phyloP scores from a whole-genome alignment of 2,329 filamentous ascomycete genomes.

The Orbilia blumenaviensis region DNA sequence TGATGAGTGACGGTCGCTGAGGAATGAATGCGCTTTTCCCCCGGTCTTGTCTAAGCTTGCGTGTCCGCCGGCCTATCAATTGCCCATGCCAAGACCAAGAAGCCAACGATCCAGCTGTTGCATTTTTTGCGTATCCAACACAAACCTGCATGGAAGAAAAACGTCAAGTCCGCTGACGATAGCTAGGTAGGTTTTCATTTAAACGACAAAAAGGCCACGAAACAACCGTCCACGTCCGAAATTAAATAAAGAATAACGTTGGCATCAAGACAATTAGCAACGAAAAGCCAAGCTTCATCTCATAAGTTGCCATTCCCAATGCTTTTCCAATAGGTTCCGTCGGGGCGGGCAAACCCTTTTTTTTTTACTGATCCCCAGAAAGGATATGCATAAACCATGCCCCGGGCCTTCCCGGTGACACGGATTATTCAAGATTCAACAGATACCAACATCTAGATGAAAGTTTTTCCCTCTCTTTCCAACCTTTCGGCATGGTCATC shows the following conservation, averaged over 20 bases:
- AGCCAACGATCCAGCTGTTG: constrained; percentile 25
- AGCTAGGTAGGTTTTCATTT: too few relatives aligned
- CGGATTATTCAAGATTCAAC: too few relatives aligned
- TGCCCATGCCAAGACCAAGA: constrained; percentile 22
- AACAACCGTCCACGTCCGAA: neutral
- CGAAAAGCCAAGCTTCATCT: neutral
- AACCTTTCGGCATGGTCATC: too few relatives aligned
- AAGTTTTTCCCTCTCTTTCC: too few relatives aligned
- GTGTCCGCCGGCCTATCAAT: constrained; percentile 39
- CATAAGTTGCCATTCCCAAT: constrained; percentile 6
- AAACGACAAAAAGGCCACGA: too few relatives aligned
- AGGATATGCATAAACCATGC: neutral
- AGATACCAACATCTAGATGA: neutral
- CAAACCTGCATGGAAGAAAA: too few relatives aligned
- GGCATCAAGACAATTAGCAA: neutral
- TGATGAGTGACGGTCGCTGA: constrained; percentile 33
- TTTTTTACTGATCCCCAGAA: neutral
- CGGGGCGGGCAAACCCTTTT: constrained; percentile 14
- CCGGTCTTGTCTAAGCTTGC: constrained; percentile 41
- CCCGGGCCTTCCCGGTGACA: constrained; percentile 9
- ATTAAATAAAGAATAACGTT: neutral
- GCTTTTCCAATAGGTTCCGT: too few relatives aligned
- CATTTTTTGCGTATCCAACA: constrained; percentile 33
- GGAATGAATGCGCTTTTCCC: too few relatives aligned
- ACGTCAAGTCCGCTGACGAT: too few relatives aligned